phyloP scores from a whole-genome alignment of 129 eudicot genomes.

The Lonicera japonica region DNA sequence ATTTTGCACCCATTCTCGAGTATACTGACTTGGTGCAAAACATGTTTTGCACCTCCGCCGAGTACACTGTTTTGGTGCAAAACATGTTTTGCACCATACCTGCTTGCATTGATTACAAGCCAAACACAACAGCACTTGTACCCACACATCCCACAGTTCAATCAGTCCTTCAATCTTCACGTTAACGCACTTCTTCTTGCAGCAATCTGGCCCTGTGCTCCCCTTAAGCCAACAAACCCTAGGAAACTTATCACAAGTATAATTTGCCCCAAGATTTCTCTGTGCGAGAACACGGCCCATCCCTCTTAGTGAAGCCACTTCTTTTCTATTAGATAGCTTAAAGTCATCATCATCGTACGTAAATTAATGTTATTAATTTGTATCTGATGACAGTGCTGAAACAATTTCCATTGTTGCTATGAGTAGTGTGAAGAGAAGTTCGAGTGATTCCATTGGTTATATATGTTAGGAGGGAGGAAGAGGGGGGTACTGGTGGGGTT shows the following conservation, averaged over 20 bases:
- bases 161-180: slow-evolving; percentile 25
- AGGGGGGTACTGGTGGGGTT: neutral
- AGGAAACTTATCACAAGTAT: slow-evolving; percentile 29
- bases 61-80: too few species aligned
- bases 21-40: too few species aligned
- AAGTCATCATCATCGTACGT: neutral
- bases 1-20: too few species aligned
- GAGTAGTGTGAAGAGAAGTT: slow-evolving; percentile 5
- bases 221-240: slow-evolving; percentile 32
- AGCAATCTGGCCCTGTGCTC: slow-evolving; percentile 31
- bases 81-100: too few species aligned
- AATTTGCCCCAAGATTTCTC: neutral
- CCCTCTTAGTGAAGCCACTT: neutral
- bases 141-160: slow-evolving; percentile 39
- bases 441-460: slow-evolving; percentile 9
- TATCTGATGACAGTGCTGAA: neutral
- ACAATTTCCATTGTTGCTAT: neutral
- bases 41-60: too few species aligned
- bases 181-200: slow-evolving; percentile 42
- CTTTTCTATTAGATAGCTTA: neutral
- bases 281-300: neutral
- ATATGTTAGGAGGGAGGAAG: neutral
- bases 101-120: too few species aligned
- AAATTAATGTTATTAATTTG: neutral
- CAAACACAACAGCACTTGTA: too few species aligned